Evolutionary conservation across 1,284 basidiomycete genomes (phyloP), one percentile per base, ranked within the genome.

Genomic region (Earliella scabrosa): DNA sequence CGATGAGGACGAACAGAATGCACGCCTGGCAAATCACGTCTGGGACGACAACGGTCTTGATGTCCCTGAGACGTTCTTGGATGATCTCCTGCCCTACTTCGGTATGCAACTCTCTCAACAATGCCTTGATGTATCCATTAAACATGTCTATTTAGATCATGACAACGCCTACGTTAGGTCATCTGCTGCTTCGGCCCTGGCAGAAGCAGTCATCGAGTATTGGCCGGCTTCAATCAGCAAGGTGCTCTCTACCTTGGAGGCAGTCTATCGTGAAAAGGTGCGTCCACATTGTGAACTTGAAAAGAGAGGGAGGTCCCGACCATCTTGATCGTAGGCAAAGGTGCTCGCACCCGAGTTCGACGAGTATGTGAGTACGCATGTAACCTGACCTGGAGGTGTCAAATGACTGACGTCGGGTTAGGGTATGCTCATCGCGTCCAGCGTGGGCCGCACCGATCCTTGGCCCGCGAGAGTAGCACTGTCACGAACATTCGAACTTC

Each of bases 31-130:
- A 8, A 77, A 79, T 26, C 87, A 90, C 65, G 73, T 95, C 11
- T 99, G 96, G 97, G 95, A 97, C 56, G 97, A 99, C 66, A 99
- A 99, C 65, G 96, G 93, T 11, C 74, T 99, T 34, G 95, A 98
- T 67, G 86, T 97, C 6, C 86, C 92, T 0, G 91, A 93, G 64
- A 73, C 72, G 3, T 97, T 88, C 71, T 74, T 93, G 1, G 70
- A 72, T 2, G 76, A 81, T 40, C 75, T 98, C 16, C 70, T 94
- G 10, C 71, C 74, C 0, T 92, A 87, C 67, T 80, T 98, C 23
- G 89, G 92, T 92, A 67, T 59, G 81, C 67, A 7, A 11, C 4
- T 2, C 16, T 23, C 11, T 13, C 16, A 21, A 2, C 2, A 2
- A 18, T 23, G 13, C 9, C n/a, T n/a, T n/a, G n/a, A n/a, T n/a